Conservation (phyloP, 331 rosid genomes). For the Rhamnella rubrinervis region DNA sequence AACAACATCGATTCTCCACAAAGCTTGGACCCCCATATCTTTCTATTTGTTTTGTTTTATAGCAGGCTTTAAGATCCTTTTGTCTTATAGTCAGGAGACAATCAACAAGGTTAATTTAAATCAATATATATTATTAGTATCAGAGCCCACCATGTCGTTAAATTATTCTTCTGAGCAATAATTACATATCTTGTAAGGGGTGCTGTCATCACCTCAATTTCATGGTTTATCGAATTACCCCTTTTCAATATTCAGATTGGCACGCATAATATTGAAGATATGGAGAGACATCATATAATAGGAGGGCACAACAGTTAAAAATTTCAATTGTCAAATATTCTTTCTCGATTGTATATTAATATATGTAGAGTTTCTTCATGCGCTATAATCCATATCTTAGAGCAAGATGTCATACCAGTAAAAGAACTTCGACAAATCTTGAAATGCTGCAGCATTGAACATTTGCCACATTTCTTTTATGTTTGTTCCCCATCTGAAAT, state of each 20-base stretch:
- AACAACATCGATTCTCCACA: slow-evolving; percentile 9
- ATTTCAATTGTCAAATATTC: too few relatives aligned
- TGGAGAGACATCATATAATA: not conserved
- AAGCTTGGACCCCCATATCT: not conserved
- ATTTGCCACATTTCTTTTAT: too few relatives aligned
- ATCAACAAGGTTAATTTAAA: not conserved
- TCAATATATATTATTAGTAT: not conserved
- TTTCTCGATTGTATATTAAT: too few relatives aligned
- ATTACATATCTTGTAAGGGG: not conserved
- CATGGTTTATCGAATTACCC: too few relatives aligned
- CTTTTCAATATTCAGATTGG: not conserved
- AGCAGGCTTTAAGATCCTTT: not conserved
- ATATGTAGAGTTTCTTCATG: too few relatives aligned
- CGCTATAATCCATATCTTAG: too few relatives aligned
- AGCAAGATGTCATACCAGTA: too few relatives aligned
- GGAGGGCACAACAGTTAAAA: too few relatives aligned
- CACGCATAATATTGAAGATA: not conserved
- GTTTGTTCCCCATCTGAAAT: too few relatives aligned
- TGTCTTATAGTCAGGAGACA: slow-evolving; percentile 8
- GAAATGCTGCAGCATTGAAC: too few relatives aligned
- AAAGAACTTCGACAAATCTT: not conserved
- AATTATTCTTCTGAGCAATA: not conserved
- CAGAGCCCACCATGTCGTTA: slow-evolving; percentile 6
- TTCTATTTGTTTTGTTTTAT: not conserved
- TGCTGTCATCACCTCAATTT: slow-evolving; percentile 1